phyloP scores from a whole-genome alignment of 345 rosid species.

The Anacardium occidentale region DNA sequence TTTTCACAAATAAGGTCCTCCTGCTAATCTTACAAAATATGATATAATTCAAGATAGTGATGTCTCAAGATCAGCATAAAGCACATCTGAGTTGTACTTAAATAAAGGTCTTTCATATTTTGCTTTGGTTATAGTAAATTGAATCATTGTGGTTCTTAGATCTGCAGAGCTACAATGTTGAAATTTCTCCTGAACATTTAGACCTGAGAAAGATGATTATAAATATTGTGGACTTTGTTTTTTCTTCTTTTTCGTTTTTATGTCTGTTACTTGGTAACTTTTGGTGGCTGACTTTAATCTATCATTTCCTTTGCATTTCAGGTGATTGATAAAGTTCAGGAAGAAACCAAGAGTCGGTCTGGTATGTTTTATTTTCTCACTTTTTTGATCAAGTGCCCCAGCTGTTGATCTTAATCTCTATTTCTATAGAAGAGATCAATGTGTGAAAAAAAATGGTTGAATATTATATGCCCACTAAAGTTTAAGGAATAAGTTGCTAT shows the following conservation, averaged over 20 bases:
- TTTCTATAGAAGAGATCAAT: not conserved
- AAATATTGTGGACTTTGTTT: not conserved
- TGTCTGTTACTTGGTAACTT: not conserved
- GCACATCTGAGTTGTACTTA: not conserved
- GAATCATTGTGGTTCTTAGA: not conserved
- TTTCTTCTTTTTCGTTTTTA: not conserved
- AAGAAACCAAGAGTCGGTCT: slow-evolving; percentile 70
- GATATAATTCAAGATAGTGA: not conserved
- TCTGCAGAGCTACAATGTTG: not conserved
- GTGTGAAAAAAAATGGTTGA: not conserved
- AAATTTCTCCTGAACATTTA: not conserved
- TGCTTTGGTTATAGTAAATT: not conserved
- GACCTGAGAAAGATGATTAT: not conserved
- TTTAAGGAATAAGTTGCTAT: not conserved
- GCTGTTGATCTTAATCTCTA: not conserved
- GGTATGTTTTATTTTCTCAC: slow-evolving; percentile 32
- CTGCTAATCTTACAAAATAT: not conserved
- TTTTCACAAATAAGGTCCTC: not conserved
- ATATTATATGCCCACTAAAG: slow-evolving; percentile 1
- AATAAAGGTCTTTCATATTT: not conserved
- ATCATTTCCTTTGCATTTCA: slow-evolving; percentile 30
- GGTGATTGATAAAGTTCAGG: slow-evolving; percentile 89
- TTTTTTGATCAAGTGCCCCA: no score
- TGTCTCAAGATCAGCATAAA: not conserved
- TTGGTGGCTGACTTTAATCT: slow-evolving; percentile 13